A percentile compares a stretch with the other conserved stretches of the same genome.
These are phyloP conservation scores for Auricularia cornea DNA, from an alignment of 768 basidiomycete species.

Conservation along the genomic window DNA sequence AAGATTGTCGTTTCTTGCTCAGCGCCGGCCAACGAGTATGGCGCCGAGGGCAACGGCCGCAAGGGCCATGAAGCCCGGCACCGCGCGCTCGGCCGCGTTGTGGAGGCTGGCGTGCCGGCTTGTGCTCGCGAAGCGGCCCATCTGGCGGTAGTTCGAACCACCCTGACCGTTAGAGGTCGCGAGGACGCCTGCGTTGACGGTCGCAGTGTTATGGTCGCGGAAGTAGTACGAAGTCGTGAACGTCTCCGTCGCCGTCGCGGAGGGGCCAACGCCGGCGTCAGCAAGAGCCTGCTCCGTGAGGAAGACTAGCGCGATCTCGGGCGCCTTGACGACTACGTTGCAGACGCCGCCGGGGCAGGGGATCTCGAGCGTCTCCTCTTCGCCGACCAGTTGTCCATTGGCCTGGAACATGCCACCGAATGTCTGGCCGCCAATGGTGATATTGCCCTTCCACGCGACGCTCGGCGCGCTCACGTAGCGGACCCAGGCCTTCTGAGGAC, in stretches of 20 bases:
- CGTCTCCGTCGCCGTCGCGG: conserved; percentile 28
- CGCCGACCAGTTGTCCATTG: conserved; percentile 59
- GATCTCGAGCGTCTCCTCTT: conserved; percentile 46
- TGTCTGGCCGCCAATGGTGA: conserved; percentile 68
- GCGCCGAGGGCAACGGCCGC: background rate
- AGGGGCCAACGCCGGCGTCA: conserved; percentile 22
- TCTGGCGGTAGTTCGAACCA: conserved; percentile 16
- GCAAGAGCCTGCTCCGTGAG: conserved; percentile 36
- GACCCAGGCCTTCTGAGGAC: background rate
- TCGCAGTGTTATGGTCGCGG: conserved; percentile 35
- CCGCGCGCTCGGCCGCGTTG: background rate
- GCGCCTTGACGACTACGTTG: conserved; percentile 54
- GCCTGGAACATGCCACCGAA: conserved; percentile 52
- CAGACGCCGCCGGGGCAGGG: conserved; percentile 50
- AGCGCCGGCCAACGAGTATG: background rate
- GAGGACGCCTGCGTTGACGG: conserved; percentile 43
- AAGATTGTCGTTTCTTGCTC: background rate
- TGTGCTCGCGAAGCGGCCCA: background rate
- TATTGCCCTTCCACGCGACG: conserved; percentile 53
- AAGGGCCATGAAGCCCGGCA: background rate
- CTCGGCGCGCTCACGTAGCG: conserved; percentile 47
- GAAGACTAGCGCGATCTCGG: conserved; percentile 71
- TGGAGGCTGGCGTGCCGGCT: background rate
- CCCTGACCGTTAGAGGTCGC: conserved; percentile 55
- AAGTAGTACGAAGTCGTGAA: conserved; percentile 22